These are phyloP conservation scores for Thalassiosira livingstoniorum DNA, from an alignment of 352 stramenopile genomes.

Conservation along the genomic window DNA sequence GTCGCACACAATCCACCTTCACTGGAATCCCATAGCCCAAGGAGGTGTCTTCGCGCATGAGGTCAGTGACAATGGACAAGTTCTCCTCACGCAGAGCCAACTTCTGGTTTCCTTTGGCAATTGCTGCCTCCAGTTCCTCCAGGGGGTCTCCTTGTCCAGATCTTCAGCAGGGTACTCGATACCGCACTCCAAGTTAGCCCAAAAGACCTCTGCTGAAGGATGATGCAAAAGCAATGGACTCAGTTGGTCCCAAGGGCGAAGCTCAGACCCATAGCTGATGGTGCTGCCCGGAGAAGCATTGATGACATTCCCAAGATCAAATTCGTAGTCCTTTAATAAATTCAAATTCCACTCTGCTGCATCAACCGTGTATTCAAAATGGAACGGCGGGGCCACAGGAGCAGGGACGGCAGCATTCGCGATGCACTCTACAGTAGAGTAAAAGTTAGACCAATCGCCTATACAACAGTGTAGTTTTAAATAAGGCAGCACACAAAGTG, in stretches of 20 bases:
- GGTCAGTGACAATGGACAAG: not conserved
- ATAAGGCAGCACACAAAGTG: not conserved
- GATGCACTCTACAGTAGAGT: not conserved
- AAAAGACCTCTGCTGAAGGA: not conserved
- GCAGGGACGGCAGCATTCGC: not conserved
- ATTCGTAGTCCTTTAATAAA: not conserved
- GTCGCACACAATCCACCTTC: not conserved
- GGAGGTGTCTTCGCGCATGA: conserved; percentile 13
- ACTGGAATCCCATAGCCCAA: conserved; percentile 15
- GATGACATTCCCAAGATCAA: not conserved
- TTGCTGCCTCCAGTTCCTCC: not conserved
- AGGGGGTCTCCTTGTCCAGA: conserved; percentile 1
- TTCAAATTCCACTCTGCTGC: not conserved
- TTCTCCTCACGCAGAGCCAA: conserved; percentile 13
- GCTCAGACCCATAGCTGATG: not conserved
- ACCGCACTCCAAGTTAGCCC: not conserved
- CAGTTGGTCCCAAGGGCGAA: not conserved
- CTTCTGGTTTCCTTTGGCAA: conserved; percentile 28
- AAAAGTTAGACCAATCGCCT: not conserved
- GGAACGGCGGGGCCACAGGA: not conserved
- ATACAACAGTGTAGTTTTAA: not conserved
- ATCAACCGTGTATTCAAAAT: not conserved
- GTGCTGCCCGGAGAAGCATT: not conserved
- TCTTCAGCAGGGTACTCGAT: conserved; percentile 15
- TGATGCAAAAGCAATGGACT: not conserved